Conservation (phyloP, 345 rosid species). For the Leavenworthia alabamica region DNA sequence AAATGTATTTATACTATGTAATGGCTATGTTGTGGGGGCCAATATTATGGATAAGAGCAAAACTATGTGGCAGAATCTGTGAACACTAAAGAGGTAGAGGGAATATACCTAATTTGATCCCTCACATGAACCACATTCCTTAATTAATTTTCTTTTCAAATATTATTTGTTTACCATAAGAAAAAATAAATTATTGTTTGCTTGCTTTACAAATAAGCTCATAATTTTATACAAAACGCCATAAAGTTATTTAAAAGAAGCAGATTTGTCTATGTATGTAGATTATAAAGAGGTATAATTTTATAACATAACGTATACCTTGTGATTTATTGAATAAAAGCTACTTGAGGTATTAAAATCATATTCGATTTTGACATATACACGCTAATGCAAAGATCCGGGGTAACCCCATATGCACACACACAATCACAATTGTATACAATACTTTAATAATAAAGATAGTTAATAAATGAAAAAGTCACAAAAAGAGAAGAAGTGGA, state of each 20-base stretch:
- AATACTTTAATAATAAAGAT: background rate
- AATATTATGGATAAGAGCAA: slow-evolving; percentile 11
- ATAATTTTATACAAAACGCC: background rate
- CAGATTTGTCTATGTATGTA: background rate
- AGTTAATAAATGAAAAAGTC: background rate
- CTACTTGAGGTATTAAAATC: background rate
- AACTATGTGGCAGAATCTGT: slow-evolving; percentile 5
- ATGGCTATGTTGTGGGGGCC: background rate
- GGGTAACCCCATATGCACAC: background rate
- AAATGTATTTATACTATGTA: background rate
- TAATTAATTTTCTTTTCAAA: background rate
- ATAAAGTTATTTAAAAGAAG: background rate
- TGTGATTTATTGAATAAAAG: background rate
- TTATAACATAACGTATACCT: no score
- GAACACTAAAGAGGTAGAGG: background rate
- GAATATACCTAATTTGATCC: slow-evolving; percentile 20
- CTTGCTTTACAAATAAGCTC: background rate
- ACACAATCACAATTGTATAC: background rate
- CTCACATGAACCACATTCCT: slow-evolving; percentile 6
- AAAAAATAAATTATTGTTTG: background rate
- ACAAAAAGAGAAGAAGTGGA: slow-evolving; percentile 1
- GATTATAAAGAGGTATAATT: background rate
- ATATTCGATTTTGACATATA: slow-evolving; percentile 15
- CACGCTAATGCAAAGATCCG: slow-evolving; percentile 11
- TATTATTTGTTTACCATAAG: slow-evolving; percentile 1